Conservation (phyloP, 768 basidiomycete species). For the Neoboletus subvelutipes region DNA sequence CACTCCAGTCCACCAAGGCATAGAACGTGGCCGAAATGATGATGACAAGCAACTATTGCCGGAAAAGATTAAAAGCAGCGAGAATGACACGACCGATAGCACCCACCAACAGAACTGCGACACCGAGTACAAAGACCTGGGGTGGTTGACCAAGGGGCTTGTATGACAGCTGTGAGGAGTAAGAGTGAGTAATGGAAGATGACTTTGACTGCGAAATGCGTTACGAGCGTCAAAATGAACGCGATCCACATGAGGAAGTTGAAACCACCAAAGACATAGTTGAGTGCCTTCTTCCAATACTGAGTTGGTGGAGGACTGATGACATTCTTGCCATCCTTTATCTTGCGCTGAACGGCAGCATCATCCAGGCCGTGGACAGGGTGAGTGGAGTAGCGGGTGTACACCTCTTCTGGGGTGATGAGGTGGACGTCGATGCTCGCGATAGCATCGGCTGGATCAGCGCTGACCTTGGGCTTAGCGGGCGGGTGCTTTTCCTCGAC, state of each 20-base stretch:
- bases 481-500: conserved; percentile 33
- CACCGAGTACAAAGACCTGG: conserved; percentile 42
- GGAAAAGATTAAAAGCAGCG: conserved; percentile 14
- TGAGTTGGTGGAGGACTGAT: conserved; percentile 49
- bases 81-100: conserved; percentile 1
- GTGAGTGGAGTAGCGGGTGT: conserved; percentile 45
- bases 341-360: conserved; percentile 38
- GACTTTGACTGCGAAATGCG: neutral
- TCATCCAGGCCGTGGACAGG: conserved; percentile 44
- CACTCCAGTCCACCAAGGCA: conserved; percentile 49
- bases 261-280: conserved; percentile 59
- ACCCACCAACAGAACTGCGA: conserved; percentile 46
- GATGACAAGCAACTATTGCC: conserved; percentile 38
- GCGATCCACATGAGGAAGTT: conserved; percentile 57
- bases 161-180: conserved; percentile 44
- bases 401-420: conserved; percentile 41
- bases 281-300: conserved; percentile 48
- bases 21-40: conserved; percentile 43
- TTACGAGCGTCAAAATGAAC: conserved; percentile 45
- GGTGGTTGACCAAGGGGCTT: conserved; percentile 49
- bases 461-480: conserved; percentile 10
- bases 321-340: conserved; percentile 47
- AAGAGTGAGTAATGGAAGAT: conserved; percentile 6
- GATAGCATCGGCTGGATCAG: conserved; percentile 38
- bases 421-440: conserved; percentile 49